Conservation (phyloP, 495 filamentous ascomycete genomes). For the Aspergillus conjunctus region DNA sequence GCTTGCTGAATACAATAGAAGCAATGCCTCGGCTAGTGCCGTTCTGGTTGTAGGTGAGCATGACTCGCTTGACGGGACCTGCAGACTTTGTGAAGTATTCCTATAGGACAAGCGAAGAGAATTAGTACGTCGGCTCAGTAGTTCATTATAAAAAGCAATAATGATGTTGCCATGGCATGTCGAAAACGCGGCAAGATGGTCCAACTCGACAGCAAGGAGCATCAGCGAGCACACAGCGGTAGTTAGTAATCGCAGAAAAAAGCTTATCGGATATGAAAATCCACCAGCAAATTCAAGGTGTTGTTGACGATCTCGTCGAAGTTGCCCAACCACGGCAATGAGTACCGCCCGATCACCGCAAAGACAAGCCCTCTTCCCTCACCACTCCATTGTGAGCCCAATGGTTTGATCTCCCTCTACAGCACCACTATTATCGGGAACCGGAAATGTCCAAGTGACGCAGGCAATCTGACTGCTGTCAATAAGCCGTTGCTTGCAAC, state of each 20-base stretch:
- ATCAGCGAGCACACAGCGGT: conserved; percentile 73
- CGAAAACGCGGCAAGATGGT: conserved; percentile 33
- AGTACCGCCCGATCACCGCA: not conserved
- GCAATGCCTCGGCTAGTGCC: conserved; percentile 89
- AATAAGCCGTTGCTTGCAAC: not conserved
- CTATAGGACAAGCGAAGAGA: conserved; percentile 58
- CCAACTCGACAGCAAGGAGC: conserved; percentile 45
- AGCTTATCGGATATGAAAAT: conserved; percentile 1
- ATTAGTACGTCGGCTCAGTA: conserved; percentile 45
- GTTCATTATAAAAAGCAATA: conserved; percentile 24
- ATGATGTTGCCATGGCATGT: conserved; percentile 29
- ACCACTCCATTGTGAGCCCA: not conserved
- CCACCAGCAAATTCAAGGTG: not conserved
- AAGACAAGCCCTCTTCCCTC: not conserved
- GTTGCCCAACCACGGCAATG: not conserved
- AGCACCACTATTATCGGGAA: conserved; percentile 2
- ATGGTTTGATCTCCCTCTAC: not conserved
- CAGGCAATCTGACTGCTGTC: conserved; percentile 1
- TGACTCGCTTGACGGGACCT: conserved; percentile 84
- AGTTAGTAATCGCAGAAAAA: conserved; percentile 44
- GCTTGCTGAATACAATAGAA: conserved; percentile 73
- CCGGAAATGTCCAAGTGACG: not conserved
- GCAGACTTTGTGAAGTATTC: conserved; percentile 91
- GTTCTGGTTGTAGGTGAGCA: conserved; percentile 89
- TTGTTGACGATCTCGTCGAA: not conserved